Conservation (phyloP, 1,139 yeast species). For the Hanseniaspora gamundiae region DNA sequence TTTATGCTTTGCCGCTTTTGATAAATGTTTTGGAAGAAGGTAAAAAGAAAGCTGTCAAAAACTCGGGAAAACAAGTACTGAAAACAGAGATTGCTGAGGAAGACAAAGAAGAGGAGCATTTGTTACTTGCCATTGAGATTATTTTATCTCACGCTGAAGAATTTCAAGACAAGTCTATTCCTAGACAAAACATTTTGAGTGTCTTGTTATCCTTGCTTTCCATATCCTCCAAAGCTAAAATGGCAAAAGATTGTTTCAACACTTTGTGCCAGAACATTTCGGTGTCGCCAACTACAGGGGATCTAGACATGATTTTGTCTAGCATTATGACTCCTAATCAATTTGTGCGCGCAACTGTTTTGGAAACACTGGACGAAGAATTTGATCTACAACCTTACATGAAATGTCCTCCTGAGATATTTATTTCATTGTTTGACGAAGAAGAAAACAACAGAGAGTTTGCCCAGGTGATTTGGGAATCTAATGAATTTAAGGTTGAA, state of each 20-base stretch:
- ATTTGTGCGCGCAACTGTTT: constrained; percentile 64
- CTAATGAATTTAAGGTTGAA: constrained; percentile 43
- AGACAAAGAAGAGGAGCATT: constrained; percentile 80
- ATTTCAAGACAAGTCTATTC: constrained; percentile 54
- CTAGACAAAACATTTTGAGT: constrained; percentile 51
- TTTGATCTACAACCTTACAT: constrained; percentile 55
- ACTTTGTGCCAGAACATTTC: constrained; percentile 68
- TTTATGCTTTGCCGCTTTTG: constrained; percentile 65
- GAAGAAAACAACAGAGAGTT: constrained; percentile 49
- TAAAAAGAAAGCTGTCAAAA: constrained; percentile 38
- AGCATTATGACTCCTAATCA: constrained; percentile 49
- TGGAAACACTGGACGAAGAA: constrained; percentile 80
- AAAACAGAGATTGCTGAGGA: constrained; percentile 59
- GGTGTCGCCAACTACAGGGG: constrained; percentile 41
- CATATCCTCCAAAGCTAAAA: constrained; percentile 65
- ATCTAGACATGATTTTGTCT: constrained; percentile 47
- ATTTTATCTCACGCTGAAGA: constrained; percentile 65
- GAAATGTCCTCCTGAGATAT: constrained; percentile 53
- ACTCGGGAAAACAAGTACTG: constrained; percentile 36
- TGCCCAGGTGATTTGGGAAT: constrained; percentile 80
- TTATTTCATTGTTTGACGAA: constrained; percentile 69
- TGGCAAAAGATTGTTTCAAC: constrained; percentile 71
- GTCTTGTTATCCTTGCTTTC: constrained; percentile 57
- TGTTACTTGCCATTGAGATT: constrained; percentile 66
- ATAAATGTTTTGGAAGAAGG: constrained; percentile 53